These are phyloP conservation scores for Blastocystis sp. DNA, from an alignment of 352 stramenopile species.

Conservation along the genomic window DNA sequence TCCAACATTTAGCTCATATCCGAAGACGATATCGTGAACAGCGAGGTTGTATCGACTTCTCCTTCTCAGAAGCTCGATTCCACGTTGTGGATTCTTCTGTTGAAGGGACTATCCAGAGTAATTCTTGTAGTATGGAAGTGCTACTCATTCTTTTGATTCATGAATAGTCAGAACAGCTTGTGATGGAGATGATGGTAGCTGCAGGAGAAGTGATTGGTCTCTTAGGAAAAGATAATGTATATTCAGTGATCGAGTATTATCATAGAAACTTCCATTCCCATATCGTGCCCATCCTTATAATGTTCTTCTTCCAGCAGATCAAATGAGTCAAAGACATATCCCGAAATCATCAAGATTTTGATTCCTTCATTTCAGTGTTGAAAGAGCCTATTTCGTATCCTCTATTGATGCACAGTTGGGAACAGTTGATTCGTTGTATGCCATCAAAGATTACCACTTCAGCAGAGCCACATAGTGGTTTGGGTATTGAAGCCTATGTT, in stretches of 20 bases:
- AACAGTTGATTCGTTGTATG: conserved; percentile 48
- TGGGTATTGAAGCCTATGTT: conserved; percentile 45
- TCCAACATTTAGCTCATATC: neutral
- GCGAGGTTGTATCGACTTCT: conserved; percentile 37
- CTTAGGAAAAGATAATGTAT: conserved; percentile 42
- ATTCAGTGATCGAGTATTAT: neutral
- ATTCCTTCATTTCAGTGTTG: conserved; percentile 31
- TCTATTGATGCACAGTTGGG: conserved; percentile 25
- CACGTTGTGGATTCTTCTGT: neutral
- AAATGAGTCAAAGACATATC: conserved; percentile 53
- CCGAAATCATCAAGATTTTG: neutral
- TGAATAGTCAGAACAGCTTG: conserved; percentile 7
- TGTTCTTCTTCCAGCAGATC: conserved; percentile 33
- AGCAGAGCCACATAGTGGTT: conserved; percentile 3
- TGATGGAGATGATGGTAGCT: conserved; percentile 66
- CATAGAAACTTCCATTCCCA: conserved; percentile 41
- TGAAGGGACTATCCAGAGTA: neutral
- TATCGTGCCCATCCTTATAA: conserved; percentile 46
- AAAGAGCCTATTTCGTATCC: neutral
- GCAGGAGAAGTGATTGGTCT: conserved; percentile 27
- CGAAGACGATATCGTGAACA: conserved; percentile 23
- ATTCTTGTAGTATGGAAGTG: neutral
- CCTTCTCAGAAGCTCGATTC: conserved; percentile 41
- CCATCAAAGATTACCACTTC: neutral
- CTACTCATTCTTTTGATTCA: neutral